Evolutionary conservation across 2,329 filamentous ascomycete genomes (phyloP).

Genomic region (Cercospora zeina): DNA sequence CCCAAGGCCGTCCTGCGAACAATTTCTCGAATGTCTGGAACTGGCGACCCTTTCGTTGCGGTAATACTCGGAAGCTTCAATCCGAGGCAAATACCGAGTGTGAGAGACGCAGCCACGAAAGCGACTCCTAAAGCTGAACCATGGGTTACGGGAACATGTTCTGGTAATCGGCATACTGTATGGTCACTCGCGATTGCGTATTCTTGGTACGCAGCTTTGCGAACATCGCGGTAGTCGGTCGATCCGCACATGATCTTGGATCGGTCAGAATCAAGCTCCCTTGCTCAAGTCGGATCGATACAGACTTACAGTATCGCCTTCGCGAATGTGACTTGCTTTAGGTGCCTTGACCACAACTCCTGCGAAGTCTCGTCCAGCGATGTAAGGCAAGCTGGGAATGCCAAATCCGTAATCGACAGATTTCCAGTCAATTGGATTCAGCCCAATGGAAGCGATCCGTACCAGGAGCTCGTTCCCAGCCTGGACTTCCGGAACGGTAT

Average conservation of each 20-base stretch:
- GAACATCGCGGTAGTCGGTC: constrained; percentile 47
- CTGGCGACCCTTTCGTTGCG: constrained; percentile 7
- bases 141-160: constrained; percentile 38
- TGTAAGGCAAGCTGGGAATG: constrained; percentile 44
- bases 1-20: constrained; percentile 45
- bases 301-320: constrained; percentile 20
- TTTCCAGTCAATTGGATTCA: constrained; percentile 49
- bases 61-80: constrained; percentile 34
- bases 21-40: constrained; percentile 25
- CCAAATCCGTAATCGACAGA: constrained; percentile 49
- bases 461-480: constrained; percentile 43
- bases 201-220: constrained; percentile 49
- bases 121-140: constrained; percentile 47
- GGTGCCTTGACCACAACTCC: constrained; percentile 36
- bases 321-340: constrained; percentile 42
- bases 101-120: constrained; percentile 47
- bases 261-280: background rate
- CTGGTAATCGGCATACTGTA: constrained; percentile 46
- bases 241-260: constrained; percentile 38
- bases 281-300: background rate
- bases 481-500: constrained; percentile 18
- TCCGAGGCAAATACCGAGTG: constrained; percentile 47
- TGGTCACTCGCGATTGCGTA: constrained; percentile 46
- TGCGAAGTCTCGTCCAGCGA: constrained; percentile 30
- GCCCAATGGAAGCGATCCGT: constrained; percentile 40